These are phyloP conservation scores for Phytopythium boreale DNA, from an alignment of 352 stramenopile species.

Conservation along the genomic window DNA sequence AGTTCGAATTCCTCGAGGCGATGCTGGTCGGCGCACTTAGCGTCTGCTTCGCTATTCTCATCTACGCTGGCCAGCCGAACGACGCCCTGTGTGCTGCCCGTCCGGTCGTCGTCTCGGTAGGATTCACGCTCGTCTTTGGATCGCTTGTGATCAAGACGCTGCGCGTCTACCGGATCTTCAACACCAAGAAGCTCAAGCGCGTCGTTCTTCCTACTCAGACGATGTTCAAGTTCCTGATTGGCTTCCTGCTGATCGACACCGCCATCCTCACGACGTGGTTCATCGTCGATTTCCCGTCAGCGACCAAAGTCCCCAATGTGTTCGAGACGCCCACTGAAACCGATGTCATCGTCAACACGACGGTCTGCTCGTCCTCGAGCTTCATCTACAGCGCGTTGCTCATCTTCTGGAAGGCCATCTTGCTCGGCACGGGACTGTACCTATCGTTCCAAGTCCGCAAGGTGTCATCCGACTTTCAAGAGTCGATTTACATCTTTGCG, in stretches of 20 bases:
- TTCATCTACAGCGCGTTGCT: conserved; percentile 17
- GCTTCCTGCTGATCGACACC: conserved; percentile 11
- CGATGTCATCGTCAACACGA: background rate
- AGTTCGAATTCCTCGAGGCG: conserved; percentile 38
- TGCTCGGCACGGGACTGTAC: conserved; percentile 21
- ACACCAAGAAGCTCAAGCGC: conserved; percentile 15
- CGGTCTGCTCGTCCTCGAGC: conserved; percentile 15
- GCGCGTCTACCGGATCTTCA: conserved; percentile 27
- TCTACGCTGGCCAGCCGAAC: conserved; percentile 29
- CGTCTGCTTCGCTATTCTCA: conserved; percentile 17
- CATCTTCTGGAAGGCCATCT: conserved; percentile 24
- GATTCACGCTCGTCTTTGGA: conserved; percentile 27
- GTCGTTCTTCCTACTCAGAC: conserved; percentile 7
- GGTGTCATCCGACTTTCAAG: conserved; percentile 28
- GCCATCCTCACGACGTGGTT: conserved; percentile 11
- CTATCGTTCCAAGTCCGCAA: conserved; percentile 27
- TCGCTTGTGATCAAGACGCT: conserved; percentile 22
- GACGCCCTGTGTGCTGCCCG: conserved; percentile 16
- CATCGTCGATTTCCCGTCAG: conserved; percentile 9
- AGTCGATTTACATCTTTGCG: conserved; percentile 26
- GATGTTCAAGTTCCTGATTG: conserved; percentile 16
- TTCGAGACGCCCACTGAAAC: background rate
- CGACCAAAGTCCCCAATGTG: conserved; percentile 7
- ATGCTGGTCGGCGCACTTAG: conserved; percentile 34
- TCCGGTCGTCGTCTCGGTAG: conserved; percentile 12